phyloP scores from a whole-genome alignment of 257 asterid species.

The Echites panduratus region DNA sequence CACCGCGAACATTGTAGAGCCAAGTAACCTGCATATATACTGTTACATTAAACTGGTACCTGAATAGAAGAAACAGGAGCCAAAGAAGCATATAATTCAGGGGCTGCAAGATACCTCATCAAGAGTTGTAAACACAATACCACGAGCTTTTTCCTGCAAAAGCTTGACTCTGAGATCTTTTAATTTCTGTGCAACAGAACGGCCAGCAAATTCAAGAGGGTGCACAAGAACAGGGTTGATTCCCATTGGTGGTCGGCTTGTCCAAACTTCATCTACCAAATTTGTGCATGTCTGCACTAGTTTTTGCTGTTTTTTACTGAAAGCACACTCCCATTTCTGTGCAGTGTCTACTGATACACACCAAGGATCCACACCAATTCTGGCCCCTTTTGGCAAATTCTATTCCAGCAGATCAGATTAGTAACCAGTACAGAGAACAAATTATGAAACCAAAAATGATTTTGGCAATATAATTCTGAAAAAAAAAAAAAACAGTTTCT shows the following conservation, averaged over 20 bases:
- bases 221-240: conserved; percentile 65
- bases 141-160: conserved; percentile 54
- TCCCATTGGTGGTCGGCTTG: conserved; percentile 60
- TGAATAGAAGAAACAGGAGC: conserved; percentile 2
- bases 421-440: neutral
- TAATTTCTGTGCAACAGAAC: conserved; percentile 73
- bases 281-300: conserved; percentile 58
- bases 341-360: conserved; percentile 91
- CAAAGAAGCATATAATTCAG: neutral
- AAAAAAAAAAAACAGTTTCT: neutral
- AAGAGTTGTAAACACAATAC: conserved; percentile 64
- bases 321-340: conserved; percentile 72
- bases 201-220: conserved; percentile 73
- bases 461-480: neutral
- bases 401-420: conserved; percentile 25
- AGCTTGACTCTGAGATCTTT: conserved; percentile 78
- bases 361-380: conserved; percentile 93
- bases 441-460: neutral
- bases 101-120: conserved; percentile 58
- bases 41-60: conserved; percentile 14
- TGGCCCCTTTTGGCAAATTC: conserved; percentile 70
- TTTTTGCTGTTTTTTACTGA: conserved; percentile 69
- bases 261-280: conserved; percentile 95
- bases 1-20: conserved; percentile 87
- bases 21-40: conserved; percentile 70